phyloP scores from a whole-genome alignment of 176 grass and related monocot genomes.

The Phoenix roebelenii region DNA sequence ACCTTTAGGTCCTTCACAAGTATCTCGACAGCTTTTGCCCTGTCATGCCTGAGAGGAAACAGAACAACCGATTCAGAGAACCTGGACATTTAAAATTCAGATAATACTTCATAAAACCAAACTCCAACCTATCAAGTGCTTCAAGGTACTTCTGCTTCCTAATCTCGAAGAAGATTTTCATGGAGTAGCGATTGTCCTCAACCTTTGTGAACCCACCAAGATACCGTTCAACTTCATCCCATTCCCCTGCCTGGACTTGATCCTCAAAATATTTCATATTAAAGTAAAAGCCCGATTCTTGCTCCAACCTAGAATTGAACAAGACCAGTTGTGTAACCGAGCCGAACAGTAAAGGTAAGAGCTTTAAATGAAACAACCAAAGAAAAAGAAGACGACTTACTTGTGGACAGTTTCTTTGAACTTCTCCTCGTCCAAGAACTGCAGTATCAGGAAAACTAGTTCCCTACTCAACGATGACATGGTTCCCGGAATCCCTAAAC shows the following conservation, averaged over 20 bases:
- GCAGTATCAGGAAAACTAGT: slow-evolving; percentile 28
- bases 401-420: slow-evolving; percentile 24
- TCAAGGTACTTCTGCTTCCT: slow-evolving; percentile 99
- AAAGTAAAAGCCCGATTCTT: slow-evolving; percentile 98
- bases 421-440: slow-evolving; percentile 26
- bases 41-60: slow-evolving; percentile 55
- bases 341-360: neutral
- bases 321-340: neutral
- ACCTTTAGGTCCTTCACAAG: slow-evolving; percentile 99
- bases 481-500: slow-evolving; percentile 13
- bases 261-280: slow-evolving; percentile 99
- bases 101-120: neutral
- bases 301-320: slow-evolving; percentile 60
- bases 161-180: slow-evolving; percentile 99
- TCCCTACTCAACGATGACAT: slow-evolving; percentile 30
- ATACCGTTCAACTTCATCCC: slow-evolving; percentile 99
- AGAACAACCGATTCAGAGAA: neutral
- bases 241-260: slow-evolving; percentile 89
- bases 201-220: slow-evolving; percentile 99
- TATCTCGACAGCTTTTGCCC: slow-evolving; percentile 94
- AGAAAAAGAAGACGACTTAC: slow-evolving; percentile 9
- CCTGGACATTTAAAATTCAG: too few species aligned
- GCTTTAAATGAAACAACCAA: neutral
- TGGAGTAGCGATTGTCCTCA: slow-evolving; percentile 99
- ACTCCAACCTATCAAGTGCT: slow-evolving; percentile 78